phyloP scores from a whole-genome alignment of 2,329 filamentous ascomycete genomes.

The Beauveria brongniartii region DNA sequence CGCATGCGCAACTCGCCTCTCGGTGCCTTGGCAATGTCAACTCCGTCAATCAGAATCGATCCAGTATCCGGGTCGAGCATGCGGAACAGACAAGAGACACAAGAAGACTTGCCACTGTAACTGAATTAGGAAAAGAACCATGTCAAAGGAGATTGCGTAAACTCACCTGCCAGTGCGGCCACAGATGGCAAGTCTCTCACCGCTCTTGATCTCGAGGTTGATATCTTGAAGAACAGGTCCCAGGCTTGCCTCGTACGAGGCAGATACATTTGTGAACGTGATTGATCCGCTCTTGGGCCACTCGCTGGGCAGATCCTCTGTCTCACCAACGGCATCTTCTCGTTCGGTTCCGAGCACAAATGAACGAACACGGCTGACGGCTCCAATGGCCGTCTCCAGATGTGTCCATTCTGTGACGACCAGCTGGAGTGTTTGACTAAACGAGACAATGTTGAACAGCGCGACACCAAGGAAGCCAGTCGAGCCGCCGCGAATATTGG shows the following conservation, averaged over 20 bases:
- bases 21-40: constrained; percentile 25
- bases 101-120: constrained; percentile 24
- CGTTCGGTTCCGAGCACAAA: constrained; percentile 17
- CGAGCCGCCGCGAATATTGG: constrained; percentile 24
- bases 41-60: constrained; percentile 36
- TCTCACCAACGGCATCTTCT: constrained; percentile 18
- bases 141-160: background rate
- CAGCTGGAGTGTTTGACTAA: constrained; percentile 20
- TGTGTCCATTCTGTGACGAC: constrained; percentile 27
- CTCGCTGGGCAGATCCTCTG: constrained; percentile 12
- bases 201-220: constrained; percentile 21
- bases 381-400: constrained; percentile 22
- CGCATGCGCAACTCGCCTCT: constrained; percentile 18
- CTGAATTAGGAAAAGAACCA: constrained; percentile 14
- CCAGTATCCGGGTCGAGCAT: constrained; percentile 36
- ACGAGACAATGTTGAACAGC: constrained; percentile 22
- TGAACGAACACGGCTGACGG: constrained; percentile 20
- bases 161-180: constrained; percentile 34
- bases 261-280: constrained; percentile 20
- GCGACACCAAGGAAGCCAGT: constrained; percentile 22
- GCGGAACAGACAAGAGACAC: constrained; percentile 36
- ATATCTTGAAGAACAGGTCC: constrained; percentile 23
- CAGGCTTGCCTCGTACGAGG: constrained; percentile 20
- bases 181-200: constrained; percentile 32
- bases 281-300: constrained; percentile 24